Evolutionary conservation across 73 alveolate species (phyloP).

Genomic region (Symbiodinium natans): DNA sequence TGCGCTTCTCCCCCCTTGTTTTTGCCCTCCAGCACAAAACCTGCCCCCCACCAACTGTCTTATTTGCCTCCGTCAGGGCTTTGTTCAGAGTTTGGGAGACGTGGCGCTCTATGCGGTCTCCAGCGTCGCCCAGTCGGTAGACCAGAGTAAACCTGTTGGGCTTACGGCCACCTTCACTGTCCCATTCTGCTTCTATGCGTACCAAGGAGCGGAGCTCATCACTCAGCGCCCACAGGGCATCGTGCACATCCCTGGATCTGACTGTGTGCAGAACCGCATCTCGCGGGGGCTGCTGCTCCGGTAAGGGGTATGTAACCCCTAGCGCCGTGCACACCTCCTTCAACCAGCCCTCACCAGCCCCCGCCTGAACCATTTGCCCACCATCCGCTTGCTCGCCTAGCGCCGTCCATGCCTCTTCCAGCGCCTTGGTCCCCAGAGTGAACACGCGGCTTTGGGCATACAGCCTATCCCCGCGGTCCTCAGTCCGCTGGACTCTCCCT

Average conservation of each 20-base stretch:
- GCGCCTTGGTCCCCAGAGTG: neutral
- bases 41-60: neutral
- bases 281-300: neutral
- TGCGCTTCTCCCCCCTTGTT: conserved; percentile 3
- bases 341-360: neutral
- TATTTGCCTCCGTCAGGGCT: neutral
- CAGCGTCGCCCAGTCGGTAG: neutral
- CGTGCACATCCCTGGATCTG: neutral
- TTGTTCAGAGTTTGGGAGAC: neutral
- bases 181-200: neutral
- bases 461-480: neutral
- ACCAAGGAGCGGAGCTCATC: neutral
- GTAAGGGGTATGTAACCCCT: neutral
- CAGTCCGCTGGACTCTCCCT: neutral
- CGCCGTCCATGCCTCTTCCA: neutral
- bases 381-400: neutral
- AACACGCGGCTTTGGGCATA: neutral
- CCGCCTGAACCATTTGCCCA: neutral
- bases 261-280: neutral
- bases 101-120: neutral
- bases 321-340: neutral
- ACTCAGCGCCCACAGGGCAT: neutral
- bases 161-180: neutral
- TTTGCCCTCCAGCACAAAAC: conserved; percentile 8
- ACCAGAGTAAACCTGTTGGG: neutral